Base-by-base conservation (phyloP, 495 filamentous ascomycete species). In the Aspergillus leporis region DNA sequence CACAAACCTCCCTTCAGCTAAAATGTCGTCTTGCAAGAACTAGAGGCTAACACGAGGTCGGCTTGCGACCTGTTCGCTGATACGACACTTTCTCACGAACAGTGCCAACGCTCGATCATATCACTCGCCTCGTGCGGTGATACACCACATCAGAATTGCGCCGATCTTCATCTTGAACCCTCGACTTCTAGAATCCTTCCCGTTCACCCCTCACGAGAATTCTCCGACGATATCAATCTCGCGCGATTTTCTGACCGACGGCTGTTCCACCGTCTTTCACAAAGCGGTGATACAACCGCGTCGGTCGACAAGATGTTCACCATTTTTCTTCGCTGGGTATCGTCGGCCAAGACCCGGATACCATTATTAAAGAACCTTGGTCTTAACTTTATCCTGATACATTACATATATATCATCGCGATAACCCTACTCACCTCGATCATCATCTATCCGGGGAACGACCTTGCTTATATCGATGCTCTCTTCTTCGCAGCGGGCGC, bases 371-470 rank as follows among this genome's bases (percentile, higher is more conserved):
- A 69, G 53, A 40, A 84, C 53, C 78, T 86, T 9, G 84, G 84
- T 55, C 83, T 95, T 67, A 93, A 90, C 69, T 97, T 96, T 68
- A 93, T 96, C 43, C 84, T 90, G 5, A 74, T 88, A 12, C 93
- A 97, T 66, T 97, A 98, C 71, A 75, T 86, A 52, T 97, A 91
- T 71, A 85, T 99, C 52, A 82, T 96, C 22, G 72, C 76, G 48
- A 79, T 87, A 68, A 78, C 74, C 2, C 70, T 99, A 34, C 16
- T 91, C 46, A 87, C 86, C 5, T 96, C 92, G 3, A 69, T 97
- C 58, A 76, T 97, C 10, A 65, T 98, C 16, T 97, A 82, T 59
- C 78, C 82, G n/a, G 71, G 68, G 14, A 80, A 79, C 16, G 65
- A 81, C 7, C 67, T 99, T 41, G 59, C 72, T 7, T 99, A 95